Conservation (phyloP, 352 stramenopile genomes). For the Pilasporangium apinafurcum region DNA sequence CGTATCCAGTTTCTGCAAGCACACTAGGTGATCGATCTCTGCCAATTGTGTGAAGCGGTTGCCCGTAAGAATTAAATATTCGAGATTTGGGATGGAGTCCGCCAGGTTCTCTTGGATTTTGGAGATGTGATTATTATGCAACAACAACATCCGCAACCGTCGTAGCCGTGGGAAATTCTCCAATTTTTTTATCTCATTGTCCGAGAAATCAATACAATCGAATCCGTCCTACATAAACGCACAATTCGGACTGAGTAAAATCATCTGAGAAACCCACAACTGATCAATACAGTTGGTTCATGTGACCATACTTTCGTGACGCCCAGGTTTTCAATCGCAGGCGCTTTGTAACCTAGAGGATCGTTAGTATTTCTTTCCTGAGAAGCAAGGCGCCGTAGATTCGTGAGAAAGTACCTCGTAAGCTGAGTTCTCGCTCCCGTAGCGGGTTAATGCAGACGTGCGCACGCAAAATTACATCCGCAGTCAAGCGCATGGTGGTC, state of each 20-base stretch:
- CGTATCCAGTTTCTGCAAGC: conserved; percentile 82
- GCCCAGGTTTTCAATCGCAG: conserved; percentile 90
- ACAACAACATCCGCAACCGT: conserved; percentile 86
- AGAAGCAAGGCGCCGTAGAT: not conserved
- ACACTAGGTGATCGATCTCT: conserved; percentile 78
- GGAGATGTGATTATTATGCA: conserved; percentile 91
- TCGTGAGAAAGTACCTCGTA: conserved; percentile 61
- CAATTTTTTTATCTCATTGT: conserved; percentile 94
- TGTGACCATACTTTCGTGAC: conserved; percentile 69
- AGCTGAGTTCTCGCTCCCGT: conserved; percentile 88
- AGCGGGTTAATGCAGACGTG: conserved; percentile 89
- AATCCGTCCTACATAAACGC: conserved; percentile 72
- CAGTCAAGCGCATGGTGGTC: conserved; percentile 82
- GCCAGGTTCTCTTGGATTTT: conserved; percentile 76
- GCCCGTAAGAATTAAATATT: conserved; percentile 88
- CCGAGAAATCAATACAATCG: conserved; percentile 91
- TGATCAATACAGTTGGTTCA: not conserved
- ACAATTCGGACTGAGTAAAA: not conserved
- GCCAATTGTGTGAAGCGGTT: conserved; percentile 80
- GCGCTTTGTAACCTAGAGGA: conserved; percentile 81
- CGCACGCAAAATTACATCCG: conserved; percentile 86
- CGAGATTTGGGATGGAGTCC: conserved; percentile 77
- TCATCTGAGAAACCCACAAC: not conserved
- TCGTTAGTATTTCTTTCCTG: conserved; percentile 38
- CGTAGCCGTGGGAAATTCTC: conserved; percentile 91